Conservation (phyloP, 495 filamentous ascomycete genomes). For the Penicillium herquei region DNA sequence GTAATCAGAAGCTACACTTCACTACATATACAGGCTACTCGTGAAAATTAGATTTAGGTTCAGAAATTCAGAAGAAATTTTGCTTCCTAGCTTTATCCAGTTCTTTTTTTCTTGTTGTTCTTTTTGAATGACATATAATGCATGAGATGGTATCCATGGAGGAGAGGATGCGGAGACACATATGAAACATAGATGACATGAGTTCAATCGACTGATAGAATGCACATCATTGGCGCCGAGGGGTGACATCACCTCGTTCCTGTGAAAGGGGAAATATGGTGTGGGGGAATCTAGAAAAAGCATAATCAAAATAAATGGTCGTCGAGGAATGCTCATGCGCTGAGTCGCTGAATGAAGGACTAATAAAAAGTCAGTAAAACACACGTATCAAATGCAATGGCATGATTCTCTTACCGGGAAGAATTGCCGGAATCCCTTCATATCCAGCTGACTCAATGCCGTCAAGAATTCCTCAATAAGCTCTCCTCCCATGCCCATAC, state of each 20-base stretch:
- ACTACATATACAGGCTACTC: no score
- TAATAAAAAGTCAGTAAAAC: constrained; percentile 17
- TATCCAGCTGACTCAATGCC: constrained; percentile 48
- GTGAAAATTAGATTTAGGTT: constrained; percentile 8
- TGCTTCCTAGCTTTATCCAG: constrained; percentile 4
- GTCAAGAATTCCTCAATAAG: constrained; percentile 56
- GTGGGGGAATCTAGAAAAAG: constrained; percentile 44
- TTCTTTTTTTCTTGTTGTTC: constrained; percentile 5
- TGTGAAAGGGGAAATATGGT: constrained; percentile 27
- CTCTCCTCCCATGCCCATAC: constrained; percentile 53
- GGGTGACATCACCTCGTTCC: constrained; percentile 24
- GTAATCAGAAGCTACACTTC: no score
- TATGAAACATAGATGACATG: constrained; percentile 17
- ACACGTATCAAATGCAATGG: background rate
- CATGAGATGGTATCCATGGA: constrained; percentile 16
- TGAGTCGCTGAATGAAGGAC: constrained; percentile 50
- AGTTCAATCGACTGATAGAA: constrained; percentile 6
- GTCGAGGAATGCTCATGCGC: constrained; percentile 33
- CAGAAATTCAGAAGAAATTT: constrained; percentile 6
- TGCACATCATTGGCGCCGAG: constrained; percentile 11
- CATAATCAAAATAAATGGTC: constrained; percentile 26
- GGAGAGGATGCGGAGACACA: background rate
- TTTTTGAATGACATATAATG: constrained; percentile 9
- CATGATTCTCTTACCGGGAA: constrained; percentile 42
- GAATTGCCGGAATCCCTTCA: constrained; percentile 55